Conservation (phyloP, 495 filamentous ascomycete genomes). For the Aspergillus diversus region DNA sequence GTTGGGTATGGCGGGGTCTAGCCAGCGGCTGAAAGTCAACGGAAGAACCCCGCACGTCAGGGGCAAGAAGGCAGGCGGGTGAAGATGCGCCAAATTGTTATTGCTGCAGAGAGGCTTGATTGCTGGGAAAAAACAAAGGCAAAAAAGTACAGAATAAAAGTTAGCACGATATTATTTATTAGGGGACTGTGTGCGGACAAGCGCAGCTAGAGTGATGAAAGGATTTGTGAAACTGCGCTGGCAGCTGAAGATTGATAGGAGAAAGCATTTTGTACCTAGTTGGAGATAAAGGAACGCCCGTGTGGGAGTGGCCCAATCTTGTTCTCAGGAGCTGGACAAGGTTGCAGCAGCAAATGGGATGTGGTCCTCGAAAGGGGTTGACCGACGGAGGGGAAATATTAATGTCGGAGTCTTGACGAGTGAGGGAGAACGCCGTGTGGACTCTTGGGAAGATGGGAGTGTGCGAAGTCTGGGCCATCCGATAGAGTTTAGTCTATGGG, state of each 20-base stretch:
- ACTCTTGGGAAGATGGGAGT: background rate
- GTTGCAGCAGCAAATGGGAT: background rate
- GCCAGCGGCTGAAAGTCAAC: conserved; percentile 24
- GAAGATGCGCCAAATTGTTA: background rate
- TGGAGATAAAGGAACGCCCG: background rate
- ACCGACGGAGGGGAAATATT: background rate
- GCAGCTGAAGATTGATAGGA: background rate
- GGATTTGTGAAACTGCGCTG: background rate
- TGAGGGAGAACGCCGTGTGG: background rate
- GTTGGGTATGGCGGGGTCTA: conserved; percentile 28
- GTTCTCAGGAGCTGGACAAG: background rate
- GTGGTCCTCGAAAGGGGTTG: background rate
- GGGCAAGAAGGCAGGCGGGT: background rate
- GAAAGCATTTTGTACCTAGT: background rate
- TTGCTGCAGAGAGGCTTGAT: conserved; percentile 1
- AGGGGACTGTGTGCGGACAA: no score
- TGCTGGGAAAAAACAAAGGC: background rate
- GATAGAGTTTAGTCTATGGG: conserved; percentile 20
- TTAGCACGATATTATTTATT: background rate
- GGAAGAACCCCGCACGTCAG: conserved; percentile 30
- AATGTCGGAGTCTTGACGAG: background rate
- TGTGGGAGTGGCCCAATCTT: background rate
- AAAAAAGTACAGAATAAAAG: background rate
- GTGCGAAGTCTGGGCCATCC: conserved; percentile 10
- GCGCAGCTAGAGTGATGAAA: background rate